Evolutionary conservation across 2,329 filamentous ascomycete genomes (phyloP).

Genomic region (Mycosphaerelloides madeirae): DNA sequence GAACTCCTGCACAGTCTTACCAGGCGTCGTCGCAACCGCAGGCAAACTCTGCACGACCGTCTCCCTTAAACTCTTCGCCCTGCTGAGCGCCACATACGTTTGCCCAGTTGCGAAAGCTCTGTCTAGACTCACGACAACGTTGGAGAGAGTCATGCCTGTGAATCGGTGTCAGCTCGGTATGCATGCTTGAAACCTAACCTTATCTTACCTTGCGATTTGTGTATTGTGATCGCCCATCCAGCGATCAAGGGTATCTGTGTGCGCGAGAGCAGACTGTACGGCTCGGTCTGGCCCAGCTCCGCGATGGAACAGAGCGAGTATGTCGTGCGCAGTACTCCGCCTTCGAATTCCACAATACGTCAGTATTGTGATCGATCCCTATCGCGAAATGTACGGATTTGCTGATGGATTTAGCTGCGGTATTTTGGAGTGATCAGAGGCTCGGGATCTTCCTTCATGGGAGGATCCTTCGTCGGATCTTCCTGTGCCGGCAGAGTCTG

Average conservation of each 20-base stretch:
- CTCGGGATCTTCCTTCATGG: background rate
- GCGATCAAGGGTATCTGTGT: constrained; percentile 58
- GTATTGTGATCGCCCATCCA: constrained; percentile 48
- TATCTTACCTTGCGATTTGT: background rate
- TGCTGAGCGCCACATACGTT: constrained; percentile 58
- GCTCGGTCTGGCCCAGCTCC: constrained; percentile 42
- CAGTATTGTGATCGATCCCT: constrained; percentile 16
- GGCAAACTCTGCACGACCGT: constrained; percentile 4
- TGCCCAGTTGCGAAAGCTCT: constrained; percentile 55
- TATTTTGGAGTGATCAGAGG: constrained; percentile 5
- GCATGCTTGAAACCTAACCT: too few relatives aligned
- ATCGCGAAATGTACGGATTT: constrained; percentile 2
- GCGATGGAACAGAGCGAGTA: constrained; percentile 47
- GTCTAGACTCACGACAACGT: constrained; percentile 51
- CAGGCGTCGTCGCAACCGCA: background rate
- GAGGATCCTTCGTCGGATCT: background rate
- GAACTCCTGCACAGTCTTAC: constrained; percentile 6
- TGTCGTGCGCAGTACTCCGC: constrained; percentile 43
- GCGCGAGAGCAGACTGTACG: constrained; percentile 48
- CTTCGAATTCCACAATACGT: constrained; percentile 51
- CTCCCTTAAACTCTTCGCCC: constrained; percentile 43
- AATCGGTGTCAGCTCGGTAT: too few relatives aligned
- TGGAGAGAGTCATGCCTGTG: constrained; percentile 59
- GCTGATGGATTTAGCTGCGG: constrained; percentile 2
- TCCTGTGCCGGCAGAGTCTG: background rate